These are phyloP conservation scores for Aspergillus pseudoglaucus DNA, from an alignment of 2,329 filamentous ascomycete genomes.

Conservation along the genomic window DNA sequence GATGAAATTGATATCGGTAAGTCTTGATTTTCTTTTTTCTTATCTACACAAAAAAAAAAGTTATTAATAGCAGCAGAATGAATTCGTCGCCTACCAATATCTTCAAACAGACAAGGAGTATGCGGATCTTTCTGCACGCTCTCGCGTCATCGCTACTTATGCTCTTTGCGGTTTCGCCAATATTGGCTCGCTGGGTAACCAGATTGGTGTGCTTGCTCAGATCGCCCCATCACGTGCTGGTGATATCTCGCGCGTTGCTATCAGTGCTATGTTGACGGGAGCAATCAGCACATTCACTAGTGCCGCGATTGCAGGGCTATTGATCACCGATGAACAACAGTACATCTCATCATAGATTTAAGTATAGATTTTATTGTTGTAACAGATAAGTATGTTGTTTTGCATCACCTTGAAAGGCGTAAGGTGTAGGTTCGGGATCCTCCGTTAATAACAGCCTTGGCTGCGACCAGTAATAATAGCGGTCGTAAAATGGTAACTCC, in stretches of 20 bases:
- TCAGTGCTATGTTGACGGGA: conserved; percentile 72
- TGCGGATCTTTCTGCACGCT: conserved; percentile 58
- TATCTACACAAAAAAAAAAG: neutral
- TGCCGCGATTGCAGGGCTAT: conserved; percentile 69
- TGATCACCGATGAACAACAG: conserved; percentile 52
- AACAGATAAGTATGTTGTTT: too few species aligned
- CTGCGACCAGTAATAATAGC: too few species aligned
- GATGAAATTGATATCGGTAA: conserved; percentile 69
- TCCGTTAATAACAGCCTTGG: too few species aligned
- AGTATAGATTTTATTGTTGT: too few species aligned
- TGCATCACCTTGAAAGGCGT: too few species aligned
- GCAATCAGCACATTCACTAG: conserved; percentile 72
- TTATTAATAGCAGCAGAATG: conserved; percentile 48
- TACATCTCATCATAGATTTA: conserved; percentile 8
- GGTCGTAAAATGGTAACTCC: too few species aligned
- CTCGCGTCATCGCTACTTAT: conserved; percentile 76
- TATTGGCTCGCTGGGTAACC: conserved; percentile 78
- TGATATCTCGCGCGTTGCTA: conserved; percentile 67
- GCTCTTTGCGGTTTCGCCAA: conserved; percentile 78
- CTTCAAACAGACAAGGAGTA: conserved; percentile 52
- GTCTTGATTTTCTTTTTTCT: conserved; percentile 16
- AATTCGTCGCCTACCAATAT: conserved; percentile 65
- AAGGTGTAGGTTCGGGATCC: too few species aligned
- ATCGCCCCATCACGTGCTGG: conserved; percentile 67
- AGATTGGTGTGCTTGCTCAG: conserved; percentile 81